phyloP scores from a whole-genome alignment of 345 rosid genomes.

The Ceriops zippeliana region DNA sequence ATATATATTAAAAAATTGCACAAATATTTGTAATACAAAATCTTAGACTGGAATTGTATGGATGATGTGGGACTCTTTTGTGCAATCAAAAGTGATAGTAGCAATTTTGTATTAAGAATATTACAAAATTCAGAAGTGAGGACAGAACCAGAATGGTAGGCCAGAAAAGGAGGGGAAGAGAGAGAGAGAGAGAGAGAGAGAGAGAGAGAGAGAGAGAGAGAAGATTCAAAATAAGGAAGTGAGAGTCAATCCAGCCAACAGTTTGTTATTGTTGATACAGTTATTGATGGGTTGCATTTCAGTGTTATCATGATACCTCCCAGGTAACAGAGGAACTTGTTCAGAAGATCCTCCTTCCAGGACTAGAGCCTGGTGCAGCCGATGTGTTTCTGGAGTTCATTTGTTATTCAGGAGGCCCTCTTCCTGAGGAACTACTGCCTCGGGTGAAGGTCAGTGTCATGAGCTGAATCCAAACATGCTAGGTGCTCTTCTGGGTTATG shows the following conservation, averaged over 20 bases:
- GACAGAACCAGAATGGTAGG: no score
- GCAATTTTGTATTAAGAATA: no score
- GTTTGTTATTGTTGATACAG: neutral
- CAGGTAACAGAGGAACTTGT: conserved; percentile 91
- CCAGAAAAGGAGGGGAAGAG: neutral
- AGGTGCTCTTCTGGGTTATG: neutral
- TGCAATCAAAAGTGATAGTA: no score
- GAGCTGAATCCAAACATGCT: neutral
- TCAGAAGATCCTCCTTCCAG: conserved; percentile 75
- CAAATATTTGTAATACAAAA: no score
- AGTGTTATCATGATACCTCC: conserved; percentile 80
- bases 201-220: no score
- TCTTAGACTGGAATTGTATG: no score
- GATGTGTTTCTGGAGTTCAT: conserved; percentile 89
- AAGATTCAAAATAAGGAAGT: neutral
- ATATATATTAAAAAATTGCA: neutral
- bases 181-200: neutral
- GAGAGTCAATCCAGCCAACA: neutral
- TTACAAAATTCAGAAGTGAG: no score
- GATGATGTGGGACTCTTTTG: no score
- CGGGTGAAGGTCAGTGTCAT: conserved; percentile 54
- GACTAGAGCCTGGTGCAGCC: conserved; percentile 84
- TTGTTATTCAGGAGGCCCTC: conserved; percentile 87
- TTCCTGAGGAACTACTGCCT: conserved; percentile 85
- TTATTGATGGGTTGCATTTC: conserved; percentile 22